Evolutionary conservation across 495 filamentous ascomycete species (phyloP).

Genomic region (Immersiella caudata): DNA sequence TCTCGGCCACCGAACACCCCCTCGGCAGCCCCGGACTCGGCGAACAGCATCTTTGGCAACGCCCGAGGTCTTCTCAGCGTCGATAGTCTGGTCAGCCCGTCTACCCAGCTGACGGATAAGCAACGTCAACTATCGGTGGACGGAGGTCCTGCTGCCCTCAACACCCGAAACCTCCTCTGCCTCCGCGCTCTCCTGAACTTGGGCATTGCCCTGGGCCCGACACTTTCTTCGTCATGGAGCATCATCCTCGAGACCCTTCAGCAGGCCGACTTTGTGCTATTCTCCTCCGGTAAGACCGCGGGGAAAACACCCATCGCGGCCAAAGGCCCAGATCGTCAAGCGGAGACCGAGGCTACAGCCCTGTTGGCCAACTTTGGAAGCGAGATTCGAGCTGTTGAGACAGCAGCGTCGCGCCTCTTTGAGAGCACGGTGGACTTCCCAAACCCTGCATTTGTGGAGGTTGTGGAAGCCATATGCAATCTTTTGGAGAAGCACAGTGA

Average conservation of each 20-base stretch:
- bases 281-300: constrained; percentile 55
- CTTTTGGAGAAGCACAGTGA: constrained; percentile 54
- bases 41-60: constrained; percentile 60
- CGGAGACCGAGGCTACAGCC: constrained; percentile 48
- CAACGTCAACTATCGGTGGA: constrained; percentile 58
- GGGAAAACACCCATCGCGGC: constrained; percentile 49
- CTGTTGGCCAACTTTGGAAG: constrained; percentile 67
- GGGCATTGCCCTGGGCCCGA: constrained; percentile 91
- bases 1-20: constrained; percentile 40
- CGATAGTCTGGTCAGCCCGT: constrained; percentile 60
- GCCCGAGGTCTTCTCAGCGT: constrained; percentile 66
- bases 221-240: constrained; percentile 79
- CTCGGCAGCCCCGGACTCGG: constrained; percentile 50
- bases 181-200: constrained; percentile 88
- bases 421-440: constrained; percentile 90
- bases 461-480: constrained; percentile 73
- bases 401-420: constrained; percentile 82
- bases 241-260: constrained; percentile 90
- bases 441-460: constrained; percentile 74
- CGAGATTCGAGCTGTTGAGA: constrained; percentile 85
- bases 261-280: constrained; percentile 85
- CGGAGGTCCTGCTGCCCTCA: constrained; percentile 59
- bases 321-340: constrained; percentile 46
- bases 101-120: constrained; percentile 51
- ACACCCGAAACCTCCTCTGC: constrained; percentile 86